Percentiles rank a stretch among this genome's conserved stretches.
These are phyloP conservation scores for Stemphylium beticola DNA, from an alignment of 2,329 filamentous ascomycete genomes.

Conservation along the genomic window DNA sequence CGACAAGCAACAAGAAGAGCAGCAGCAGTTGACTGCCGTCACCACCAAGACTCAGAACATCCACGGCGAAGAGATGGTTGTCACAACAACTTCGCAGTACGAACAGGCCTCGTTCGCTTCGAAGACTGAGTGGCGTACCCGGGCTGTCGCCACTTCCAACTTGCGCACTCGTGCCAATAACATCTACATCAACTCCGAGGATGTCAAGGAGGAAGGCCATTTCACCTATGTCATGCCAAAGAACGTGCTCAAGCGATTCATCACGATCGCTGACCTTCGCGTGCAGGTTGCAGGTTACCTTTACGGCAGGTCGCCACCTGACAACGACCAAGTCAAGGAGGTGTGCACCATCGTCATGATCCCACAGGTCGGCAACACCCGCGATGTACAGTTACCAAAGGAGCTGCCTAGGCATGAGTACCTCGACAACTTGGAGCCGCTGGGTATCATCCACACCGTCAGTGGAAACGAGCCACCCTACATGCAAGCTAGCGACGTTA, in stretches of 20 bases:
- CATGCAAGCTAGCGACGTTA: constrained; percentile 95
- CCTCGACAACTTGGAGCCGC: constrained; percentile 82
- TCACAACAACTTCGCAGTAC: constrained; percentile 96
- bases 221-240: constrained; percentile 99
- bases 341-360: constrained; percentile 97
- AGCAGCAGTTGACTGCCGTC: constrained; percentile 93
- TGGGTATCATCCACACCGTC: constrained; percentile 94
- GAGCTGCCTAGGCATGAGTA: constrained; percentile 92
- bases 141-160: constrained; percentile 96
- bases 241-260: constrained; percentile 97
- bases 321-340: constrained; percentile 97
- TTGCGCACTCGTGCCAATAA: constrained; percentile 93
- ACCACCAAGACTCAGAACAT: constrained; percentile 99
- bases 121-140: constrained; percentile 97
- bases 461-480: constrained; percentile 94
- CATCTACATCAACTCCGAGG: constrained; percentile 97
- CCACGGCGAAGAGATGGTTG: constrained; percentile 95
- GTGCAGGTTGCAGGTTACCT: constrained; percentile 96
- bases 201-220: constrained; percentile 84
- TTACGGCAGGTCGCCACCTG: constrained; percentile 88
- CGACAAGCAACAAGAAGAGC: constrained; percentile 97
- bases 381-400: constrained; percentile 88
- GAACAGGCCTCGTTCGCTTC: constrained; percentile 98
- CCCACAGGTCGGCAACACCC: constrained; percentile 91
- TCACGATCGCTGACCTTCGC: constrained; percentile 93